Base-by-base conservation (phyloP, 1,139 yeast genomes). In the Keqinozyma sinolaborantium region DNA sequence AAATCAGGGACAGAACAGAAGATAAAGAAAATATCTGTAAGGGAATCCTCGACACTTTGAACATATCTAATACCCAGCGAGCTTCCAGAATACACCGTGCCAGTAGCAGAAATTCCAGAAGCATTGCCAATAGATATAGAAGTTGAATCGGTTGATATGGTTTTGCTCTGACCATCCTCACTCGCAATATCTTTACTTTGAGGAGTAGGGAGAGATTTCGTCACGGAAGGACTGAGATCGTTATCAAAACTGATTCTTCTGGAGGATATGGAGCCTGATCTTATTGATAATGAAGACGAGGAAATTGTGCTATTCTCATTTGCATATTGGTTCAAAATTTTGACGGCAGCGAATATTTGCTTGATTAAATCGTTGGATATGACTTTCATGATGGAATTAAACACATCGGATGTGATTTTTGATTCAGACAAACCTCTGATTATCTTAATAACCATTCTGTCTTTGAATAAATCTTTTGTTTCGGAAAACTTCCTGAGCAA, bases 11-110 rank as follows among this genome's bases (percentile, higher is more conserved):
- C 56, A 0, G 58, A 51, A 7, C 47, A 45, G 40, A 66, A 68
- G 4, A 66, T 51, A n/a, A 46, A 35, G 37, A 66, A 61, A n/a
- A 64, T 42, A 33, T 63, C 68, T 1, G 69, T 40, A 20, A 67
- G 45, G 25, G 64, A 46, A 33, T 57, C 65, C 40, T 64, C 68
- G 5, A 64, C 48, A n/a, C 41, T 44, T 12, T 32, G 30, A 11
- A 46, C 39, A 16, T 48, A 30, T 18, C 40, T 39, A 14, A 30
- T 33, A 25, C 32, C 30, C 14, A 14, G 23, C 14, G 28, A 16
- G 16, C 14, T 14, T 9, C 24, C 14, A 8, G 31, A 23, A 16
- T 16, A 24, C 4, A 29, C 13, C 8, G 31, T 24, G 4, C 28
- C 31, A n/a, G 11, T 14, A n/a, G 27, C 19, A 15, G 30, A 29